phyloP scores from a whole-genome alignment of 2,329 filamentous ascomycete genomes.

The Trichoderma sp. region DNA sequence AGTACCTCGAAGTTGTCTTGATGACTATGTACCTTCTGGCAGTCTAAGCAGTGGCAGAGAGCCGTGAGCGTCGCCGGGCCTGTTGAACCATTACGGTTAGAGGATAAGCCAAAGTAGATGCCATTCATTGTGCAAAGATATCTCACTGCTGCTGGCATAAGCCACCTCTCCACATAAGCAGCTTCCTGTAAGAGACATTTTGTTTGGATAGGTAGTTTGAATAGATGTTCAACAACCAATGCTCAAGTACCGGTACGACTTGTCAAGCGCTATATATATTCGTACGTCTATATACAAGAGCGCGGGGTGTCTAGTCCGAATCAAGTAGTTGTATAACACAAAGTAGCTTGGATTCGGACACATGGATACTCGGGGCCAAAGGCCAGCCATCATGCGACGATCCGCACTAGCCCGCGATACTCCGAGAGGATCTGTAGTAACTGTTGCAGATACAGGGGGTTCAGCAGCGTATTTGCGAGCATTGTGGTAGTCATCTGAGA shows the following conservation, averaged over 20 bases:
- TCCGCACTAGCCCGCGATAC: background rate
- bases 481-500: background rate
- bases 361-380: background rate
- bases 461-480: background rate
- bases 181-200: background rate
- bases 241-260: background rate
- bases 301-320: background rate
- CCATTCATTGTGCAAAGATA: background rate
- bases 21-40: conserved; percentile 45
- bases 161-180: background rate
- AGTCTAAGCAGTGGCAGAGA: conserved; percentile 52
- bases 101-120: too few relatives aligned
- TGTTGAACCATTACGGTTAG: conserved; percentile 22
- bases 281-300: background rate
- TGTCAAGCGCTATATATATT: too few relatives aligned
- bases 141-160: background rate
- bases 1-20: background rate
- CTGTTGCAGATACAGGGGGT: background rate
- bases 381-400: background rate
- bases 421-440: background rate
- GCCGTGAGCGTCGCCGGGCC: conserved; percentile 42
- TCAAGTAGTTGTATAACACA: background rate
- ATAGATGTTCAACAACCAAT: background rate
- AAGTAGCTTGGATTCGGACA: background rate
- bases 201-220: background rate